Conservation (phyloP, 768 basidiomycete genomes). For the Omphalotus guepiniiformis region DNA sequence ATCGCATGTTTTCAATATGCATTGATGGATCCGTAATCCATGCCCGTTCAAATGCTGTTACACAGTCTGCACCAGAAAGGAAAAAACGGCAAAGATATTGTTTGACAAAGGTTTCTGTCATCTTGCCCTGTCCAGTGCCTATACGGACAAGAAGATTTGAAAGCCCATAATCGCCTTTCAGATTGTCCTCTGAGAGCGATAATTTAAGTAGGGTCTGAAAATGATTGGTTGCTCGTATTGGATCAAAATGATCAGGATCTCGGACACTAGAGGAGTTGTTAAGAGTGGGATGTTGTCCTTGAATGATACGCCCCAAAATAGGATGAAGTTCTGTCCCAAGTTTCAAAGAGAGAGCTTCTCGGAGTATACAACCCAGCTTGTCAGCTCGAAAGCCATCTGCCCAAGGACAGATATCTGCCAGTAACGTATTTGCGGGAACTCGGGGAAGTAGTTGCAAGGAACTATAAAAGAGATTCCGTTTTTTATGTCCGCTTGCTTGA, state of each 20-base stretch:
- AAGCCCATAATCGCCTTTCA: neutral
- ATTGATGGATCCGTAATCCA: neutral
- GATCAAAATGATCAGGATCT: constrained; percentile 10
- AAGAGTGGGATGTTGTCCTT: neutral
- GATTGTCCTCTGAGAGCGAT: neutral
- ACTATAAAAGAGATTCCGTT: neutral
- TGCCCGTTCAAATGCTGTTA: neutral
- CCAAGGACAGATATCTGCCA: neutral
- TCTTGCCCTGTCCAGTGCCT: constrained; percentile 13
- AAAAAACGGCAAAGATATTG: neutral
- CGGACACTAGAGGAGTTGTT: neutral
- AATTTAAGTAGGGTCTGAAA: neutral
- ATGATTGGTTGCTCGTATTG: constrained; percentile 1
- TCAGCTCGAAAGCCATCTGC: neutral
- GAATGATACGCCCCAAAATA: neutral
- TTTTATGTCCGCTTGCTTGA: too few relatives aligned
- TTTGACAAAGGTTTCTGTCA: constrained; percentile 6
- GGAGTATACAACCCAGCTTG: neutral
- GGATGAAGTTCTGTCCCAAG: neutral
- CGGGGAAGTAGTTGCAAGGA: neutral
- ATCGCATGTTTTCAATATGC: neutral
- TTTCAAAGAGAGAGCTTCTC: neutral
- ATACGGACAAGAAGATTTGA: constrained; percentile 10
- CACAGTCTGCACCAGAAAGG: neutral
- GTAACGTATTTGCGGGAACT: neutral